phyloP scores from a whole-genome alignment of 129 eudicot genomes.

The Tagetes erecta region DNA sequence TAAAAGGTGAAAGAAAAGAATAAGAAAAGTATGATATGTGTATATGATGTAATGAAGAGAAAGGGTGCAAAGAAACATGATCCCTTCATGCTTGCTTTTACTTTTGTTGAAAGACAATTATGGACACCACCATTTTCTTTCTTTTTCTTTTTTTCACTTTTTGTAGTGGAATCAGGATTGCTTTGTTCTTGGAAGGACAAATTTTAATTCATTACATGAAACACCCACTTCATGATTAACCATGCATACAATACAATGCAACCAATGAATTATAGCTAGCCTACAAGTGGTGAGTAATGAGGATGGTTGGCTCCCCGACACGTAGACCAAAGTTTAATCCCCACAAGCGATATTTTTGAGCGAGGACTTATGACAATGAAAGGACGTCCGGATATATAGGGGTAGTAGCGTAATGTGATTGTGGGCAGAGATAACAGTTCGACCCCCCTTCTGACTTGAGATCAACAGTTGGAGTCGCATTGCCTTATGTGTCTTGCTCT shows the following conservation, averaged over 20 bases:
- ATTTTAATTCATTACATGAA: slow-evolving; percentile 24
- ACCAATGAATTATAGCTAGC: too few relatives aligned
- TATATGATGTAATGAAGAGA: slow-evolving; percentile 39
- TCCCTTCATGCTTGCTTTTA: slow-evolving; percentile 24
- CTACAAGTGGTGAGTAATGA: too few relatives aligned
- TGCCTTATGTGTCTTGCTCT: too few relatives aligned
- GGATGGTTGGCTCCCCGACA: too few relatives aligned
- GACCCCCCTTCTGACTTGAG: too few relatives aligned
- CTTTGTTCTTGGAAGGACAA: slow-evolving; percentile 37
- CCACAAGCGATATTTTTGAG: too few relatives aligned
- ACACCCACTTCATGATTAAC: slow-evolving; percentile 26
- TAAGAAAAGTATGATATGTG: slow-evolving; percentile 16
- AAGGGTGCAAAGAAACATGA: slow-evolving; percentile 40
- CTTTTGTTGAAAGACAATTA: slow-evolving; percentile 41
- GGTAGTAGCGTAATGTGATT: too few relatives aligned
- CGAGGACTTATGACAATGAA: too few relatives aligned
- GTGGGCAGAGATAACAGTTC: too few relatives aligned
- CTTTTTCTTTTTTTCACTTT: slow-evolving; percentile 26
- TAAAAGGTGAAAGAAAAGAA: slow-evolving; percentile 18
- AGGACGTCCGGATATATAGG: too few relatives aligned
- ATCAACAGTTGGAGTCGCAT: too few relatives aligned
- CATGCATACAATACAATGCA: not conserved
- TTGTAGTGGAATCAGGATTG: slow-evolving; percentile 34
- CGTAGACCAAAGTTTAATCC: too few relatives aligned
- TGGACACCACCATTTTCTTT: slow-evolving; percentile 29